Evolutionary conservation across 2,329 filamentous ascomycete genomes (phyloP).

Genomic region (Plenodomus biglobosus): DNA sequence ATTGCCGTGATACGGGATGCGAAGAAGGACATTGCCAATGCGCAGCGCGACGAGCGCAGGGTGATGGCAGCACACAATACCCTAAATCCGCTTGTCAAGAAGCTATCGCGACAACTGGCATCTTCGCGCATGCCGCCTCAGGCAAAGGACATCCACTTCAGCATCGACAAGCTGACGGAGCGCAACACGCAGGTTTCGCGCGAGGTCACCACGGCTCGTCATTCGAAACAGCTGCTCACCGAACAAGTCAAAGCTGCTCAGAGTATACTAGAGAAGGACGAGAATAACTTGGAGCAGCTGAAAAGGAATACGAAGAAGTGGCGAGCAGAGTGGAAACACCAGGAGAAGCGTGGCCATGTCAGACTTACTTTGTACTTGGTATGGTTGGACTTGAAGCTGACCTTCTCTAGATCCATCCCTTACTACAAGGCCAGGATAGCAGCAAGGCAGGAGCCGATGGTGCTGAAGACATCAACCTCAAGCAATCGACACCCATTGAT

Average conservation of each 20-base stretch:
- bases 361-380: slow-evolving; percentile 9
- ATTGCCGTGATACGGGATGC: slow-evolving; percentile 59
- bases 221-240: slow-evolving; percentile 63
- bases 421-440: slow-evolving; percentile 26
- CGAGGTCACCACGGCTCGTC: slow-evolving; percentile 62
- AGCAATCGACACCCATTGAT: slow-evolving; percentile 17
- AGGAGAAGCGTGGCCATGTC: slow-evolving; percentile 35
- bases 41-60: slow-evolving; percentile 51
- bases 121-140: slow-evolving; percentile 68
- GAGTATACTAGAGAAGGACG: slow-evolving; percentile 31
- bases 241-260: slow-evolving; percentile 62
- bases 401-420: slow-evolving; percentile 36
- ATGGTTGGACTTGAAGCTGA: slow-evolving; percentile 18
- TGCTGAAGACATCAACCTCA: slow-evolving; percentile 38
- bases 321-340: slow-evolving; percentile 35
- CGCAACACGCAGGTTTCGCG: slow-evolving; percentile 52
- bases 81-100: slow-evolving; percentile 58
- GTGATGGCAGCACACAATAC: slow-evolving; percentile 58
- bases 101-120: slow-evolving; percentile 60
- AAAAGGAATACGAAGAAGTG: slow-evolving; percentile 34
- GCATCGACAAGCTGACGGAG: slow-evolving; percentile 66
- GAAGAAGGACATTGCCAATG: slow-evolving; percentile 63
- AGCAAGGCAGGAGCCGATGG: slow-evolving; percentile 22
- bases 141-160: slow-evolving; percentile 55
- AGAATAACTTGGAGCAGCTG: slow-evolving; percentile 31